Evolutionary conservation across 257 asterid species (phyloP), one percentile per base, ranked within the genome.

Genomic region (Leptodermis oblonga): DNA sequence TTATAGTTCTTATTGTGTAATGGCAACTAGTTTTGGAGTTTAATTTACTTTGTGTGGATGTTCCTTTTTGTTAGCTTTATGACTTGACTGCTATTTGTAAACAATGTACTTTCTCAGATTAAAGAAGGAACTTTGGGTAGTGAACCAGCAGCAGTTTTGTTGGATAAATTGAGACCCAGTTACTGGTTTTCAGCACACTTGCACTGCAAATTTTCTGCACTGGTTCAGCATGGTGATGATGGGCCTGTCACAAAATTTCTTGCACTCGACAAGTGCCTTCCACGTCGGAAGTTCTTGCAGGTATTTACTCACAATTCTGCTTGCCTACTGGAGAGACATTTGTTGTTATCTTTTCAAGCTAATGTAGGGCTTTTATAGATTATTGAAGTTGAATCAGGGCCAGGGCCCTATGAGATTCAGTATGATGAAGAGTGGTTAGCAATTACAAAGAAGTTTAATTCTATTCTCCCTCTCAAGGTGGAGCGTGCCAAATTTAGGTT

Each of bases 391-490:
- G 95, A 90, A 69, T 88, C 96, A 10, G 90, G 73, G 45, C 51
- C 90, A 37, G 97, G 97, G 65, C 98, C 96, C 4, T 73, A 81
- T 70, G 89, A 87, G 76, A 79, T 92, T 76, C 95, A 87, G 48
- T 88, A 83, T 73, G 98, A 92, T 77, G 98, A 92, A 82, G 98
- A 92, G 78, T 92, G 98, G 98, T 88, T 92, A 72, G 92, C 97
- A n/a, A 86, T 90, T 71, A 92, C 97, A n/a, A 86, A 75, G 86
- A 87, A 83, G 82, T 90, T 84, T 68, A 90, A 86, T 70, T 77
- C 88, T 54, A 70, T 84, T 69, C 82, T 92, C 60, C 98, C 98
- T 65, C 75, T 85, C 67, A 79, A 88, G 66, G 82, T 74, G 71
- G 73, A 33, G 73, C 83, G 80, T 28, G 80, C 78, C 30, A 78